Base-by-base conservation (phyloP, 73 alveolate species). In the Tetrahymena thermophila region DNA sequence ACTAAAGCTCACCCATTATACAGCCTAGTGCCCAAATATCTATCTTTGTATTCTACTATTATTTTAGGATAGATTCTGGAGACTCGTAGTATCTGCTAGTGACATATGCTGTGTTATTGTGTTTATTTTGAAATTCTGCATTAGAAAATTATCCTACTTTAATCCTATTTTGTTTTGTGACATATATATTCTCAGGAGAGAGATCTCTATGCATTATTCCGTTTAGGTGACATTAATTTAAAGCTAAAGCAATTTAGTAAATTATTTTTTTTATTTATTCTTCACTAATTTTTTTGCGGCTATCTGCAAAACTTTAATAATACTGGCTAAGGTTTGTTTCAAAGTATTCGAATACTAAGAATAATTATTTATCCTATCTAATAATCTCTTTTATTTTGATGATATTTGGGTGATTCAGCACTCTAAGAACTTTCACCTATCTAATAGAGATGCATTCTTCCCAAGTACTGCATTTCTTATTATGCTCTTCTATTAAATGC, bases 1-100 rank as follows among this genome's bases (percentile, higher is more conserved):
- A 96, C 94, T 94, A 96, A 94, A 98, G 96, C 94, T 98, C 99
- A 8, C 98, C 99, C 99, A 98, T 98, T 2, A 98, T 98, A 93
- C 99, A 98, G 31, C 99, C 99, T 8, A 97, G 85, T 16, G 99
- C 99, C 97, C 98, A 98, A n/a, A 98, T 97, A 96, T 98, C 99
- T 28, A 98, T 98, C n/a, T 98, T 98, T 40, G 95, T 96, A 56
- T 96, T 97, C 94, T 98, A 97, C 89, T 97, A 96, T 43, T 98
- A 97, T 93, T 98, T 96, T 94, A 98, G 96, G 35, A 98, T 98
- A 84, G 98, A 96, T 96, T 98, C 99, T 14, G 99, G 99, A 17
- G 99, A 99, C 85, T 99, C 94, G 94, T 98, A 98, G 98, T 98
- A 98, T 44, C 99, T 94, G 10, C 99, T 98, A 19, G 99, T 94